Conservation (phyloP, 2,329 filamentous ascomycete genomes). For the Neophaeococcomyces mojaviensis region DNA sequence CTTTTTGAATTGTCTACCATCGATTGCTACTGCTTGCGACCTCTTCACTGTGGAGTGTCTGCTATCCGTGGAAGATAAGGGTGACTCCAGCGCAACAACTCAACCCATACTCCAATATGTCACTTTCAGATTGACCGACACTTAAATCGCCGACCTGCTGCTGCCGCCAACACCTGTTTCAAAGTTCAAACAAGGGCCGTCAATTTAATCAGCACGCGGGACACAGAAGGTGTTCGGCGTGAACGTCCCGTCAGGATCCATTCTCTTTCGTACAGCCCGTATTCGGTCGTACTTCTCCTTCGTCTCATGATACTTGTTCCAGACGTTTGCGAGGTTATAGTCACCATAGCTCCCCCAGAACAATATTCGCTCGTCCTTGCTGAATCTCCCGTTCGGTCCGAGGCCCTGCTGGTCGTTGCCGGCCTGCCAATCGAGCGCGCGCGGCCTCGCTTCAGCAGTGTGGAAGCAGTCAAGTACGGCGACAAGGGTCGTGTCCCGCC, state of each 20-base stretch:
- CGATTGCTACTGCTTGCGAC: no score
- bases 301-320: slow-evolving; percentile 32
- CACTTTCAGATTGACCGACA: no score
- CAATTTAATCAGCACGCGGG: not conserved
- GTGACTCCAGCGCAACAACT: no score
- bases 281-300: slow-evolving; percentile 30
- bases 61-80: no score
- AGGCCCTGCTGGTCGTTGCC: slow-evolving; percentile 31
- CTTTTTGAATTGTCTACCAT: no score
- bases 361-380: slow-evolving; percentile 32
- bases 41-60: no score
- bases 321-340: slow-evolving; percentile 30
- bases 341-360: slow-evolving; percentile 37
- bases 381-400: slow-evolving; percentile 28
- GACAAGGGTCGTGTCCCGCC: slow-evolving; percentile 38
- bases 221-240: slow-evolving; percentile 32
- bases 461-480: slow-evolving; percentile 42
- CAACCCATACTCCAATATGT: no score
- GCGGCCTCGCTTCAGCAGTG: slow-evolving; percentile 26
- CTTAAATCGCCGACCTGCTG: no score
- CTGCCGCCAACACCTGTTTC: no score
- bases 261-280: slow-evolving; percentile 24
- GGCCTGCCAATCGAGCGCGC: slow-evolving; percentile 35
- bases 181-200: no score
- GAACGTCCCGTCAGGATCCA: slow-evolving; percentile 33